Evolutionary conservation across 345 rosid species (phyloP), one percentile per base, ranked within the genome.

Genomic region (Gossypium herbaceum): DNA sequence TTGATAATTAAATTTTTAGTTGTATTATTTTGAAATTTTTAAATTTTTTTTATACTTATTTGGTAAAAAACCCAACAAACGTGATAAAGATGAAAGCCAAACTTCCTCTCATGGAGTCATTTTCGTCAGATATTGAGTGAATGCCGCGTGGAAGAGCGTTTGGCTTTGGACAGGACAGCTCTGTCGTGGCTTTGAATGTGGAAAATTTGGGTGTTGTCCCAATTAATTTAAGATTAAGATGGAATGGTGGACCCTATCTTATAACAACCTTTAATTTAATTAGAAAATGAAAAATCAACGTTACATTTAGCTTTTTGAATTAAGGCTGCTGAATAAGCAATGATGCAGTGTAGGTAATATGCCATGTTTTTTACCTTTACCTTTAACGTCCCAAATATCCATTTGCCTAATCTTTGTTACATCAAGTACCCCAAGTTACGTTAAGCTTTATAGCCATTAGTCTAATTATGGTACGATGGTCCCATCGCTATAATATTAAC

Each of bases 191-290:
- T 25, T 68, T 68, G 24, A 68, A 25, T 16, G 22, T 25, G 13
- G 58, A 16, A 68, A 25, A 24, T 25, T 47, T 19, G 62, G 57
- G 43, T 9, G 43, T 4, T 68, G 20, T 19, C 20, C 25, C 17
- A 69, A 17, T 24, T 17, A 70, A 70, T 52, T 70, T 6, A 70
- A 29, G 9, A 52, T 69, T 59, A 24, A 59, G 43, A 60, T 60
- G n/a, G 27, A 0, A 52, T 51, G n/a, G 61, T n/a, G 61, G 61
- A 70, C 48, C 48, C 27, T 11, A 59, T 59, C 12, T 10, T 29
- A 69, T 25, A 52, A 69, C 72, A 27, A 29, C 9, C 17, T 51
- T 10, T 52, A 20, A 3, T 51, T 69, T 51, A 52, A 34, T 39
- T 70, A 5, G 4, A 16, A 17, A 69, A 27, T 41, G 25, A 45